Evolutionary conservation across 768 basidiomycete genomes (phyloP).

Genomic region (Tricholoma hemisulphureum): DNA sequence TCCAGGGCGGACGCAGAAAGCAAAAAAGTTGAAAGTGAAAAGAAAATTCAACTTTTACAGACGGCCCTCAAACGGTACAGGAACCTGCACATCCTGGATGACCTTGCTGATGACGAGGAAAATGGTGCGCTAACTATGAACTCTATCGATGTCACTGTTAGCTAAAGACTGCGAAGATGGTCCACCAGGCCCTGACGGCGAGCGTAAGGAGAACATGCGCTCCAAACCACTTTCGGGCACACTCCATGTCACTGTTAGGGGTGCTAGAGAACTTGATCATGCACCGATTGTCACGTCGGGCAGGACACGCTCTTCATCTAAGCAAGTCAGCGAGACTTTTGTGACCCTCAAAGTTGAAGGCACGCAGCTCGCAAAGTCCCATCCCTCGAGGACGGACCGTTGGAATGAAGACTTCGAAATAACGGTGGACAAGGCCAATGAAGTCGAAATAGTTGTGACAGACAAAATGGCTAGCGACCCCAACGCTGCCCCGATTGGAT

Average conservation of each 20-base stretch:
- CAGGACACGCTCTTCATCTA: slow-evolving; percentile 74
- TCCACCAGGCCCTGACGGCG: slow-evolving; percentile 64
- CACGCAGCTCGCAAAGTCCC: slow-evolving; percentile 86
- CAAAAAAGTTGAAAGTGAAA: slow-evolving; percentile 92
- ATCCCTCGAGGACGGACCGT: slow-evolving; percentile 89
- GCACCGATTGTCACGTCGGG: slow-evolving; percentile 64
- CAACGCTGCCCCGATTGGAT: slow-evolving; percentile 85
- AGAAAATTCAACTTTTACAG: slow-evolving; percentile 91
- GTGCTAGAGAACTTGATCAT: slow-evolving; percentile 93
- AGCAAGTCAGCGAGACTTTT: slow-evolving; percentile 78
- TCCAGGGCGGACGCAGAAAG: slow-evolving; percentile 89
- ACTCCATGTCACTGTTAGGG: slow-evolving; percentile 82
- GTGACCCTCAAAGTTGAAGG: slow-evolving; percentile 97
- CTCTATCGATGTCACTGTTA: neutral
- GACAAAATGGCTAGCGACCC: slow-evolving; percentile 84
- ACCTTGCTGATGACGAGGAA: slow-evolving; percentile 85
- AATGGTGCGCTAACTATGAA: slow-evolving; percentile 40
- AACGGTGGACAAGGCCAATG: slow-evolving; percentile 95
- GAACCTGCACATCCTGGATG: slow-evolving; percentile 91
- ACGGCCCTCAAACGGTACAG: slow-evolving; percentile 95
- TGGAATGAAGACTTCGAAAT: slow-evolving; percentile 99
- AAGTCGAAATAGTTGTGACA: slow-evolving; percentile 94
- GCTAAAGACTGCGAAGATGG: slow-evolving; percentile 28
- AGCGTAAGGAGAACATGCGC: slow-evolving; percentile 89
- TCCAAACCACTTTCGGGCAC: slow-evolving; percentile 94